These are phyloP conservation scores for Melastoma malabathricum DNA, from an alignment of 345 rosid species.

Conservation along the genomic window DNA sequence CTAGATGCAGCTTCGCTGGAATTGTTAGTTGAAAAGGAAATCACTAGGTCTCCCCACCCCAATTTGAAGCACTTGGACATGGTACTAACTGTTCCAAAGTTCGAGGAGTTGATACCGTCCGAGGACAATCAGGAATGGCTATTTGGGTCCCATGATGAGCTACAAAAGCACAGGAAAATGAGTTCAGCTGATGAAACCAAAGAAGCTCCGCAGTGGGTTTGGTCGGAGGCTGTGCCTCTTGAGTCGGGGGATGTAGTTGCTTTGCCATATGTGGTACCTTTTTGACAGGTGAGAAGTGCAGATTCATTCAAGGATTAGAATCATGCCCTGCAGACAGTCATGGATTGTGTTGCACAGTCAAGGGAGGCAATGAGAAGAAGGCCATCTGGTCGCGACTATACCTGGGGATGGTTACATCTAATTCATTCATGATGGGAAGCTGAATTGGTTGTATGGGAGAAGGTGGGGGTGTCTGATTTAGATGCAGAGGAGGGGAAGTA, in stretches of 20 bases:
- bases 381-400: too few species aligned
- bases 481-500: too few species aligned
- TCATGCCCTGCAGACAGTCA: not conserved
- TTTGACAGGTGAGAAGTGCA: constrained; percentile 19
- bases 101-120: constrained; percentile 32
- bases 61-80: constrained; percentile 45
- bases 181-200: constrained; percentile 13
- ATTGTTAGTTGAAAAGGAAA: constrained; percentile 25
- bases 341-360: too few species aligned
- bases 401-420: too few species aligned
- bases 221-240: constrained; percentile 48
- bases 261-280: constrained; percentile 73
- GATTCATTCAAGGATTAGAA: not conserved
- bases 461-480: too few species aligned
- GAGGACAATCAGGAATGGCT: constrained; percentile 52
- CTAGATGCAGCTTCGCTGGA: constrained; percentile 12
- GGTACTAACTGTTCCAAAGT: constrained; percentile 41
- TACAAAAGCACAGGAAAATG: constrained; percentile 15
- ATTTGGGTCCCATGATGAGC: constrained; percentile 8
- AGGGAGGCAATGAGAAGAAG: not conserved
- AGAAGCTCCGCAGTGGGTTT: constrained; percentile 27
- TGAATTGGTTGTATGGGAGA: not conserved
- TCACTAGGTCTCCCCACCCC: constrained; percentile 50
- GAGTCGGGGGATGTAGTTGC: constrained; percentile 49
- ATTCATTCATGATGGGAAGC: too few species aligned